phyloP scores from a whole-genome alignment of 106 monocot species.

The Amphibolis antarctica region DNA sequence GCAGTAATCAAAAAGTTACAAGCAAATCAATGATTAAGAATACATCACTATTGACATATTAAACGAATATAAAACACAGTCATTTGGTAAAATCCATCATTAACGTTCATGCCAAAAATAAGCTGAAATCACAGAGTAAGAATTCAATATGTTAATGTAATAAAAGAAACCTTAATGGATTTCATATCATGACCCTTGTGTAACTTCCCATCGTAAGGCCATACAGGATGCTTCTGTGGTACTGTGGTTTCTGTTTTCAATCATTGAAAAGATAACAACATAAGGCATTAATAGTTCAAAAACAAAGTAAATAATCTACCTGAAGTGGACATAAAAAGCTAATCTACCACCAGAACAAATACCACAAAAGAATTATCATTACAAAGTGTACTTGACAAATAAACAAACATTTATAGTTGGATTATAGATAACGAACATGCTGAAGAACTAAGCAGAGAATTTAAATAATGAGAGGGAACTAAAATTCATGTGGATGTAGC shows the following conservation, averaged over 20 bases:
- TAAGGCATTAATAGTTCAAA: neutral
- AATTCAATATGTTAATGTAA: neutral
- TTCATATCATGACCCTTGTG: constrained; percentile 47
- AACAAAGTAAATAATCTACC: neutral
- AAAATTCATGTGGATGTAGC: too few species aligned
- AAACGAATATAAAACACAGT: constrained; percentile 1
- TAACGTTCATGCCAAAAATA: neutral
- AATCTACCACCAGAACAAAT: neutral
- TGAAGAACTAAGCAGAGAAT: too few species aligned
- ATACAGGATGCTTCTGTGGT: constrained; percentile 39
- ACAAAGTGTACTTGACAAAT: too few species aligned
- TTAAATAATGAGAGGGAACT: too few species aligned
- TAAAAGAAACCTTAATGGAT: constrained; percentile 37
- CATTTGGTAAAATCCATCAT: neutral
- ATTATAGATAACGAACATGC: too few species aligned
- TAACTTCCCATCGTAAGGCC: constrained; percentile 40
- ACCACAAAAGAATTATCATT: too few species aligned
- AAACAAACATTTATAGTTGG: too few species aligned
- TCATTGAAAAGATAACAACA: constrained; percentile 3
- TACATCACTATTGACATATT: neutral
- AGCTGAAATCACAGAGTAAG: neutral
- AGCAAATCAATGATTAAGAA: constrained; percentile 1
- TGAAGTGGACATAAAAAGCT: neutral
- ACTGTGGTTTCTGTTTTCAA: constrained; percentile 20
- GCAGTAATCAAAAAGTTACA: constrained; percentile 6